Percentiles rank a stretch among this genome's conserved stretches.
Evolutionary conservation across 495 filamentous ascomycete genomes (phyloP).

Genomic region (Neurospora sp.): DNA sequence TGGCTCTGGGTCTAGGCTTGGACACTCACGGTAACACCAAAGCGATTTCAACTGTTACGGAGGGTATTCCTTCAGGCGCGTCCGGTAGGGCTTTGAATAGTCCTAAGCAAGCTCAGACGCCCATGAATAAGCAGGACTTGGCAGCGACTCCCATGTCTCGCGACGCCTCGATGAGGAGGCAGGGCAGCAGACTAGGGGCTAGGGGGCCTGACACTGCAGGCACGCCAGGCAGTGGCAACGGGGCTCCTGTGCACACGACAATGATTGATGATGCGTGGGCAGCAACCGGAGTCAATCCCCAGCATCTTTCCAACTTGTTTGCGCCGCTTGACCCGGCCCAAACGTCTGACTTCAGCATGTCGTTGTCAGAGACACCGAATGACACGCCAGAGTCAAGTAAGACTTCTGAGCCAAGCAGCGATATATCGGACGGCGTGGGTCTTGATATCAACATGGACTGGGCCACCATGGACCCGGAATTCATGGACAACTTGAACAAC

Average conservation of each 20-base stretch:
- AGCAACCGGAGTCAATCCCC: slow-evolving; percentile 34
- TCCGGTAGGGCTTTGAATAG: background rate
- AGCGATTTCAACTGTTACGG: background rate
- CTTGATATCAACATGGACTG: slow-evolving; percentile 34
- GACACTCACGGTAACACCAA: slow-evolving; percentile 36
- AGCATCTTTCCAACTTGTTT: slow-evolving; percentile 29
- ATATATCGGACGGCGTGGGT: slow-evolving; percentile 38
- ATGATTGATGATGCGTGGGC: slow-evolving; percentile 24
- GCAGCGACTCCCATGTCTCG: slow-evolving; percentile 36
- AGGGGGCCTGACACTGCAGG: slow-evolving; percentile 18
- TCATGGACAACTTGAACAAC: slow-evolving; percentile 24
- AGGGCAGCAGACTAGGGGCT: slow-evolving; percentile 26
- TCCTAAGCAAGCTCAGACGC: slow-evolving; percentile 38
- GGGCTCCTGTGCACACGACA: slow-evolving; percentile 9
- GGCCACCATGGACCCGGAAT: slow-evolving; percentile 29
- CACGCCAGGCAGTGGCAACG: slow-evolving; percentile 17
- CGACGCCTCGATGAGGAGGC: slow-evolving; percentile 34
- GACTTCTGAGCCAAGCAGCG: slow-evolving; percentile 43
- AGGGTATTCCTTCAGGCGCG: background rate
- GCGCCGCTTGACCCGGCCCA: slow-evolving; percentile 16
- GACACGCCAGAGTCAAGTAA: slow-evolving; percentile 49
- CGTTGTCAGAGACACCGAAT: slow-evolving; percentile 40
- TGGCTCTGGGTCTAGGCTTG: slow-evolving; percentile 33
- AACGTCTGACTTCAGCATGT: slow-evolving; percentile 37
- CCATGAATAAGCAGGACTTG: slow-evolving; percentile 22